Evolutionary conservation across 1,139 yeast species (phyloP), one percentile per base, ranked within the genome.

Genomic region (Suhomyces atakaporum): DNA sequence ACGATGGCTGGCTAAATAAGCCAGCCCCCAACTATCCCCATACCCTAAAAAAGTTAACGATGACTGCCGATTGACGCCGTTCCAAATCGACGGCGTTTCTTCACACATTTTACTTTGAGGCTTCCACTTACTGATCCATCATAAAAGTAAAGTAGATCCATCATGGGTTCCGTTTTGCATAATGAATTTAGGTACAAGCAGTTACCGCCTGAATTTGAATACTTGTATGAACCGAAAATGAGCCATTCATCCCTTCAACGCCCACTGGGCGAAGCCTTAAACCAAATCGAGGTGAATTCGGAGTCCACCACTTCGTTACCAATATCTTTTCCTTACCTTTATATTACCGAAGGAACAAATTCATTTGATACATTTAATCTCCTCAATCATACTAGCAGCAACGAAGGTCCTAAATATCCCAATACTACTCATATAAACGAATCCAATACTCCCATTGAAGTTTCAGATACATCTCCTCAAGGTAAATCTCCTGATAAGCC

Each of bases 281-380:
- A 27, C 31, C 44, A 58, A 27, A 45, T 62, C 25, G 69, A 63
- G 40, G 60, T 62, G n/a, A 64, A 60, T 46, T 52, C 67, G 7
- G 50, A 56, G 4, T 63, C 70, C 2, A 51, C 62, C 15, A 51
- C 61, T 9, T 62, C 67, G 3, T 35, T 62, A 3, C 66, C 65
- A 1, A 52, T 60, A 7, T 64, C 70, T 2, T 56, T 62, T 34
- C 72, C 72, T 1, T 62, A 62, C 43, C 61, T 58, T 37, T 60
- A 62, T 40, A 45, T 60, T 12, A 54, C 60, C 29, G 58, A 56
- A 36, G 46, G 53, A 26, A 45, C 49, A 35, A 54, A 56, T 41
- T 60, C 67, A 14, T 48, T 63, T 33, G 70, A 65, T 40, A 65
- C 73, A 0, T 57, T 63, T 36, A 50, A 58, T 36, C 40, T 66